Conservation (phyloP, 1,139 yeast species). For the Saccharomyces hybrid region DNA sequence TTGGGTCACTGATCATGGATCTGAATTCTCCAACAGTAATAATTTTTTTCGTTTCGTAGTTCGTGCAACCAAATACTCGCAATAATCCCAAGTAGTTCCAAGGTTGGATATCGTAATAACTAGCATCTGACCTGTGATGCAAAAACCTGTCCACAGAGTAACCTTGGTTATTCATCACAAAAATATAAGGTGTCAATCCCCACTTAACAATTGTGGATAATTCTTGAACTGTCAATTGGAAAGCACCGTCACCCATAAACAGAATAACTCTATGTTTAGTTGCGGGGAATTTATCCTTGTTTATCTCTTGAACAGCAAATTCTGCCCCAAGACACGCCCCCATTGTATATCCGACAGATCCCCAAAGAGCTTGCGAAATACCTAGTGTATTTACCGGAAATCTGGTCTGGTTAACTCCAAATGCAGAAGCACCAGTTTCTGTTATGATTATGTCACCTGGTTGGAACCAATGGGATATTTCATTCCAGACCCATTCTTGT, state of each 20-base stretch:
- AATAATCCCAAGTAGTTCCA: slow-evolving; percentile 69
- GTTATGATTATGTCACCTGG: slow-evolving; percentile 73
- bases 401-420: slow-evolving; percentile 70
- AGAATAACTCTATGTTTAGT: slow-evolving; percentile 55
- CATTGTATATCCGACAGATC: slow-evolving; percentile 78
- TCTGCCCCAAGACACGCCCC: slow-evolving; percentile 83
- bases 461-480: slow-evolving; percentile 63
- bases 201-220: slow-evolving; percentile 74
- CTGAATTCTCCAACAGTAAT: slow-evolving; percentile 43
- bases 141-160: slow-evolving; percentile 82
- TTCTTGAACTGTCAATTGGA: slow-evolving; percentile 81
- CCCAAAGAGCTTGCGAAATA: slow-evolving; percentile 83
- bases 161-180: slow-evolving; percentile 76
- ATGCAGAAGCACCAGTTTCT: slow-evolving; percentile 86
- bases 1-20: slow-evolving; percentile 36
- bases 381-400: slow-evolving; percentile 67
- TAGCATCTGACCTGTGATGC: slow-evolving; percentile 57
- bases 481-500: slow-evolving; percentile 80
- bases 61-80: slow-evolving; percentile 59
- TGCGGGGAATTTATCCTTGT: slow-evolving; percentile 32
- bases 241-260: slow-evolving; percentile 85
- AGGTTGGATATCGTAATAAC: slow-evolving; percentile 71
- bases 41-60: slow-evolving; percentile 53
- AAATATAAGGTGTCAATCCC: slow-evolving; percentile 68
- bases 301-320: slow-evolving; percentile 64